Base-by-base conservation (phyloP, 441 rosid genomes). In the Jatropha multifida region DNA sequence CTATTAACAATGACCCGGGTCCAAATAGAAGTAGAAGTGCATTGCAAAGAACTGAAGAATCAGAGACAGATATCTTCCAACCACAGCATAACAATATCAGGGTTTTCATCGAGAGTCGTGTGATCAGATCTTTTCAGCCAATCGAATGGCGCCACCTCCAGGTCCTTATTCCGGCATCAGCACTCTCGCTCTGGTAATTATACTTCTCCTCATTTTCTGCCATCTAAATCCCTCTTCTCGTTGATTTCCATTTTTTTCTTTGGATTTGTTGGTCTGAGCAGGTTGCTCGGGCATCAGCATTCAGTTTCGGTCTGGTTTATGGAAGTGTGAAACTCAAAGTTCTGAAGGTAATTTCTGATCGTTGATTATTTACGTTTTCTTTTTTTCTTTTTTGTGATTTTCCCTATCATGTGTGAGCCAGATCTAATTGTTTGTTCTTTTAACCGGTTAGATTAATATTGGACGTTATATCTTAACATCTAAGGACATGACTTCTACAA, bases 151-250 rank as follows among this genome's bases (percentile, higher is more conserved):
- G 79, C 89, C 88, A 41, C 93, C 92, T 75, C 92, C 92, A 17
- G 94, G 92, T 20, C 98, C 92, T 54, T 93, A 90, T 86, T 87
- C 95, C 82, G 98, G 97, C 75, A 83, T 83, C 77, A 93, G 97
- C 88, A 85, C 98, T 68, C 90, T 91, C 20, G 93, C 96, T 41
- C 78, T 88, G 89, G 96, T 91, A 88, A 78, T 65, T 68, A 6
- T 48, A 32, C 18, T 58, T 32, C 12, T 1, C 5, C 32, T 5
- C 32, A 65, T 4, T 18, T 26, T 13, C 42, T 32, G 7, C 9
- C 27, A 17, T 68, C 17, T 37, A 26, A 48, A 27, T 44, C n/a
- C 48, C 64, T 75, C 27, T n/a, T 56, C 18, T 17, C 8, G 5
- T 37, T 4, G 10, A 61, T 20, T 37, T 26, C 3, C 5, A 3